Percentiles rank a stretch among this genome's conserved stretches.
Conservation (phyloP, 345 rosid species). For the Salix viminalis region DNA sequence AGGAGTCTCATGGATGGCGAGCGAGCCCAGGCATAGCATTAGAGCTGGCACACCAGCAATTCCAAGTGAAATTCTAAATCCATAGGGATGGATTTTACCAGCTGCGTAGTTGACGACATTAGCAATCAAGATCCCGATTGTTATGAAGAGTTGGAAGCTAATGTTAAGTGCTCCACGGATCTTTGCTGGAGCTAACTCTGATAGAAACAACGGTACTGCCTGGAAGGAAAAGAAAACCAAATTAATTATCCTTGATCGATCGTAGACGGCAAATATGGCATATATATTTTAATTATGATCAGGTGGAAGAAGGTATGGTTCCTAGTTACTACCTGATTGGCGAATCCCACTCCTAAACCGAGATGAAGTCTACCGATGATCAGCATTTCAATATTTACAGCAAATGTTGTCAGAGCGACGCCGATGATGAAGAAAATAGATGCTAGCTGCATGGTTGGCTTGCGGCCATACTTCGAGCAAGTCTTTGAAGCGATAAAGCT, state of each 20-base stretch:
- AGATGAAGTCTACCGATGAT: conserved; percentile 57
- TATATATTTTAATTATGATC: no score
- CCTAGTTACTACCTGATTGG: conserved; percentile 47
- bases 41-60: conserved; percentile 59
- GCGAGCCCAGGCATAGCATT: conserved; percentile 50
- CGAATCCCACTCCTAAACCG: conserved; percentile 68
- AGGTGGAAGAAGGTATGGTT: no score
- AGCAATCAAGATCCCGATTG: conserved; percentile 58
- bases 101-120: conserved; percentile 42
- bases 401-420: conserved; percentile 42
- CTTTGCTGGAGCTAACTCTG: conserved; percentile 67
- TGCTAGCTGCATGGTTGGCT: conserved; percentile 47
- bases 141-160: conserved; percentile 65
- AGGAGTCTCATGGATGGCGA: conserved; percentile 55
- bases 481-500: conserved; percentile 42
- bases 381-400: conserved; percentile 48
- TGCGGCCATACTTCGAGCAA: conserved; percentile 44
- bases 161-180: conserved; percentile 64
- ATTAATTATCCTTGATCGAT: no score
- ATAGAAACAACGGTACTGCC: conserved; percentile 74
- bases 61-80: conserved; percentile 66
- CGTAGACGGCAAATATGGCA: no score
- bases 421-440: conserved; percentile 60
- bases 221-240: conserved; percentile 11
- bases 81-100: conserved; percentile 30